These are phyloP conservation scores for Lecanosticta acicola DNA, from an alignment of 2,329 filamentous ascomycete species.

Conservation along the genomic window DNA sequence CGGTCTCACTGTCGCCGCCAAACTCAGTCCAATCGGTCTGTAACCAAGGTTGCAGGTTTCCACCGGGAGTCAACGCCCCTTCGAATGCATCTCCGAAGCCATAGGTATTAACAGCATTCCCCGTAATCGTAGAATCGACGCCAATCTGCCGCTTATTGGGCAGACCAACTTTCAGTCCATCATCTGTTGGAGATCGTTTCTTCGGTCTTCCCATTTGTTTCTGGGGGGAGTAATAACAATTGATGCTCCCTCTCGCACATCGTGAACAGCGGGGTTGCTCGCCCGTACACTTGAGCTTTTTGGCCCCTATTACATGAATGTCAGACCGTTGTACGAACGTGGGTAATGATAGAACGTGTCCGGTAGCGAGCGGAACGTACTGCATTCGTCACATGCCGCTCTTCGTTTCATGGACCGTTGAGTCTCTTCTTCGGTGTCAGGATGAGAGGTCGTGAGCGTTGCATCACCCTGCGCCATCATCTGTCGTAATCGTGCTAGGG, in stretches of 20 bases:
- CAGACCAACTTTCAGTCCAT: no score
- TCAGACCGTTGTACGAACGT: no score
- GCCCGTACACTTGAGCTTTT: constrained; percentile 47
- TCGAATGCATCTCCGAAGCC: constrained; percentile 13
- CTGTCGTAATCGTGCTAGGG: no score
- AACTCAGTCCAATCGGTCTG: constrained; percentile 1
- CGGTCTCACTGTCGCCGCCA: background rate
- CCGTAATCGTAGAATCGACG: no score
- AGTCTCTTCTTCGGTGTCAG: background rate
- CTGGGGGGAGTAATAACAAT: constrained; percentile 44
- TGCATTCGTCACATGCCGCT: constrained; percentile 40
- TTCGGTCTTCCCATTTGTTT: constrained; percentile 49
- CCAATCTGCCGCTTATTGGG: no score
- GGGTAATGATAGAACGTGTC: no score
- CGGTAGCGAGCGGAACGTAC: constrained; percentile 24
- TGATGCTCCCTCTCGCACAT: constrained; percentile 38
- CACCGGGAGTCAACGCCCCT: constrained; percentile 16
- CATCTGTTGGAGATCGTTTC: constrained; percentile 39
- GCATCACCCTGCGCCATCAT: no score
- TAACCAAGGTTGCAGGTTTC: constrained; percentile 23
- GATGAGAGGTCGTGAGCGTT: background rate
- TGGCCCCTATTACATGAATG: no score
- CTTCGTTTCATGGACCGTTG: constrained; percentile 23
- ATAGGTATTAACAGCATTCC: background rate
- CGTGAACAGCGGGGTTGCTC: constrained; percentile 39